These are phyloP conservation scores for Cylindrotheca fusiformis DNA, from an alignment of 108 stramenopile species.

Conservation along the genomic window DNA sequence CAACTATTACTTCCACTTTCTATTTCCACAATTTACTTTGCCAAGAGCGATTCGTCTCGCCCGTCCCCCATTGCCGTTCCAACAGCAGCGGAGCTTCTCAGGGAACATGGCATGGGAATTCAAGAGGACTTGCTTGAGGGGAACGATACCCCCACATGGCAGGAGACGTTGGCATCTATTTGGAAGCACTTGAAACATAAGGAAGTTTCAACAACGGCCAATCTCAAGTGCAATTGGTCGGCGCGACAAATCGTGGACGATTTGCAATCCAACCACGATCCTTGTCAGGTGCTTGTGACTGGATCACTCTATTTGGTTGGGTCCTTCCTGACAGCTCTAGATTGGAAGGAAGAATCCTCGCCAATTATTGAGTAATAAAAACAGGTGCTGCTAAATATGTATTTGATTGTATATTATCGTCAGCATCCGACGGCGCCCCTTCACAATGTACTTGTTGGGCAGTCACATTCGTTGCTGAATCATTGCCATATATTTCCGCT, in stretches of 20 bases:
- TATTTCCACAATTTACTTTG: constrained; percentile 67
- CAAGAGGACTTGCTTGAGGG: constrained; percentile 6
- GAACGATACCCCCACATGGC: constrained; percentile 29
- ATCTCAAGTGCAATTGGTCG: constrained; percentile 16
- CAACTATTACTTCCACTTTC: constrained; percentile 13
- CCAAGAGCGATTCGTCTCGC: constrained; percentile 52
- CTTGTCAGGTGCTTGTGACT: constrained; percentile 61
- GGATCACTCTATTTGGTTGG: constrained; percentile 84
- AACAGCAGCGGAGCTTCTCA: constrained; percentile 44
- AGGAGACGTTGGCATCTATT: constrained; percentile 51
- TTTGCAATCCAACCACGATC: not conserved
- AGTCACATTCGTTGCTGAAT: no score
- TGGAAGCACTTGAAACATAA: constrained; percentile 27
- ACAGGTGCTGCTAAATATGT: no score
- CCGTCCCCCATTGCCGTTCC: constrained; percentile 61
- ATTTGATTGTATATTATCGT: no score
- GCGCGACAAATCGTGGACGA: constrained; percentile 14
- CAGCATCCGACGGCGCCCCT: no score
- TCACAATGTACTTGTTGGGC: no score
- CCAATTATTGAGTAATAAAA: not conserved
- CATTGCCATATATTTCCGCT: no score
- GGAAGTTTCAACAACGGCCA: not conserved
- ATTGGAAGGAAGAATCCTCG: constrained; percentile 30
- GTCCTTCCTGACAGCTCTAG: constrained; percentile 25
- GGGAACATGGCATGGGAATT: constrained; percentile 22